Evolutionary conservation across 257 asterid species (phyloP).

Genomic region (Henckelia pumila): DNA sequence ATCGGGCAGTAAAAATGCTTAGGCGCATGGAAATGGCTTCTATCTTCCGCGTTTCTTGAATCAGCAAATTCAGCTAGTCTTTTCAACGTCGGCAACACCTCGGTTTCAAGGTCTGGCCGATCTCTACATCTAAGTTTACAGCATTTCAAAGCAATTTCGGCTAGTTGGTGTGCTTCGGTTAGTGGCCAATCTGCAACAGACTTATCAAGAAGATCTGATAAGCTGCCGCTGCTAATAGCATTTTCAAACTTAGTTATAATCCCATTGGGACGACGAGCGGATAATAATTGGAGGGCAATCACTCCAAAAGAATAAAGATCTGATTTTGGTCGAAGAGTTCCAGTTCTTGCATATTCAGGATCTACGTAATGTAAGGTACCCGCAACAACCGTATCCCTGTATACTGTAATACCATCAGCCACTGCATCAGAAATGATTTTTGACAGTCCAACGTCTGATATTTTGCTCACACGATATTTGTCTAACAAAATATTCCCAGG

Average conservation of each 20-base stretch:
- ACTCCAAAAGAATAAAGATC: constrained; percentile 87
- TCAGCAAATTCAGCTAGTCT: constrained; percentile 67
- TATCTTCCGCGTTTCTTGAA: constrained; percentile 26
- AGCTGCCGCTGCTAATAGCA: constrained; percentile 44
- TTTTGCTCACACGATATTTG: constrained; percentile 60
- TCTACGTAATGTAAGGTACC: constrained; percentile 84
- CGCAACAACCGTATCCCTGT: constrained; percentile 64
- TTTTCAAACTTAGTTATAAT: constrained; percentile 62
- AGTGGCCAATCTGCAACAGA: constrained; percentile 69
- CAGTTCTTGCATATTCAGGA: constrained; percentile 88
- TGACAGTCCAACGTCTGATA: constrained; percentile 88
- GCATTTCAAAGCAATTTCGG: constrained; percentile 61
- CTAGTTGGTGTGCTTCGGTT: constrained; percentile 59
- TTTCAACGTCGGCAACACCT: constrained; percentile 66
- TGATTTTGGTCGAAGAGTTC: constrained; percentile 85
- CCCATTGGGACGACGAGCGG: constrained; percentile 57
- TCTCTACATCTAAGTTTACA: constrained; percentile 79
- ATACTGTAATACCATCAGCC: constrained; percentile 75
- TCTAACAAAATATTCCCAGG: constrained; percentile 86
- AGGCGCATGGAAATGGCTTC: constrained; percentile 42
- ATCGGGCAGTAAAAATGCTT: constrained; percentile 79
- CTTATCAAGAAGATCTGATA: constrained; percentile 57
- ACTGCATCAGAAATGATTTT: constrained; percentile 57
- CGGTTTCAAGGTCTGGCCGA: constrained; percentile 80
- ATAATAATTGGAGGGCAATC: constrained; percentile 66